phyloP scores from a whole-genome alignment of 495 filamentous ascomycete genomes.

The Chlorociboria aeruginascens region DNA sequence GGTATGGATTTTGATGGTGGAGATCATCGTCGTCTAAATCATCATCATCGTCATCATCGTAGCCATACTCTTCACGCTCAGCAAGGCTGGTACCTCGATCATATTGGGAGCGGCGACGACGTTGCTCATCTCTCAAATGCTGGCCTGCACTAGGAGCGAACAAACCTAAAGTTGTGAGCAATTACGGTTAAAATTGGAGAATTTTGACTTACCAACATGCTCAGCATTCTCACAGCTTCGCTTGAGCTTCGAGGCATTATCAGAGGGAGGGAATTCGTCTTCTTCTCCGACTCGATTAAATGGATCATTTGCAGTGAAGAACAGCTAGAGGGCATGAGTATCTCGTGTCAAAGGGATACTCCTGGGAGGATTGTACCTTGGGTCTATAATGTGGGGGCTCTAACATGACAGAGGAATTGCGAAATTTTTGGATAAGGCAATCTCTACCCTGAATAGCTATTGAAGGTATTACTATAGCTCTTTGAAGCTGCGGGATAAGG shows the following conservation, averaged over 20 bases:
- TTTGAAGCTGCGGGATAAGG: not conserved
- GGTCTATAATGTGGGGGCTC: conserved; percentile 72
- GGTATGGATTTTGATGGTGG: not conserved
- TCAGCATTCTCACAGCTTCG: conserved; percentile 76
- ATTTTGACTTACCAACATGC: conserved; percentile 54
- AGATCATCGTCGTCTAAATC: not conserved
- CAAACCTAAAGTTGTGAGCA: conserved; percentile 35
- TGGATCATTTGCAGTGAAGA: conserved; percentile 10
- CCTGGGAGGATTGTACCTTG: conserved; percentile 41
- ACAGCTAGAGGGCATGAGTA: conserved; percentile 5
- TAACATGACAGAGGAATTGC: conserved; percentile 90
- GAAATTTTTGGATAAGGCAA: conserved; percentile 83
- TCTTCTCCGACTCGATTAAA: conserved; percentile 35
- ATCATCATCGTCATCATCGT: conserved; percentile 23
- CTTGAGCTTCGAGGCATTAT: conserved; percentile 78
- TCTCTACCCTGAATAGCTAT: conserved; percentile 84
- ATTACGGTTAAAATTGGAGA: not conserved
- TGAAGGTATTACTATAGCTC: not conserved
- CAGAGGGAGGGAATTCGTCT: conserved; percentile 60
- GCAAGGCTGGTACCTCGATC: conserved; percentile 55
- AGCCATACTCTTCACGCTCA: conserved; percentile 44
- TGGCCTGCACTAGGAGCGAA: conserved; percentile 64
- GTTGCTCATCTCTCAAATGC: conserved; percentile 62
- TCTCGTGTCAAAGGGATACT: not conserved
- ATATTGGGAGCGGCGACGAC: conserved; percentile 63